Conservation (phyloP, 202 grass and related monocot genomes). For the Schoenoplectus tabernaemontani region DNA sequence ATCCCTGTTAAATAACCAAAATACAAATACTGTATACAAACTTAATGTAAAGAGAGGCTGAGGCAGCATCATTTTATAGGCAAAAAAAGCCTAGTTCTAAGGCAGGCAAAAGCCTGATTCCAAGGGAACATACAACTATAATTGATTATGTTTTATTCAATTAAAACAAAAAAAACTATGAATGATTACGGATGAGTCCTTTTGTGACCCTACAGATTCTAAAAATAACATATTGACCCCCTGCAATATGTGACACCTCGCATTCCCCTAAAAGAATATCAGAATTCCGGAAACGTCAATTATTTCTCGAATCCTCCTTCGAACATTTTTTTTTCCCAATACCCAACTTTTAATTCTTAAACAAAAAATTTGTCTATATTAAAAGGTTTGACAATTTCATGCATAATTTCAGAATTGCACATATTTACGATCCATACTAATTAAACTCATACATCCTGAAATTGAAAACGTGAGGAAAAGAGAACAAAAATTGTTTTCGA, state of each 20-base stretch:
- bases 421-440: too few relatives aligned
- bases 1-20: slow-evolving; percentile 22
- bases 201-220: background rate
- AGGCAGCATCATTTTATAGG: slow-evolving; percentile 27
- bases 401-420: too few relatives aligned
- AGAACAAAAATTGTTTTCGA: too few relatives aligned
- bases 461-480: too few relatives aligned
- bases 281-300: too few relatives aligned
- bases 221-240: background rate
- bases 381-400: too few relatives aligned
- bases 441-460: too few relatives aligned
- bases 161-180: slow-evolving; percentile 5
- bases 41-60: slow-evolving; percentile 1
- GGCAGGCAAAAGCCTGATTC: slow-evolving; percentile 25
- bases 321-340: background rate
- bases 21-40: background rate
- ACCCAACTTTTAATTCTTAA: too few relatives aligned
- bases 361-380: too few relatives aligned
- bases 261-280: background rate
- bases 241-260: background rate
- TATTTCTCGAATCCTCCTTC: too few relatives aligned
- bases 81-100: slow-evolving; percentile 24
- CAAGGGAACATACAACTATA: slow-evolving; percentile 21
- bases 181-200: background rate
- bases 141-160: background rate